Percentiles rank a stretch among this genome's conserved stretches.
These are phyloP conservation scores for Friedmanniomyces simplex DNA, from an alignment of 495 filamentous ascomycete genomes.

Conservation along the genomic window DNA sequence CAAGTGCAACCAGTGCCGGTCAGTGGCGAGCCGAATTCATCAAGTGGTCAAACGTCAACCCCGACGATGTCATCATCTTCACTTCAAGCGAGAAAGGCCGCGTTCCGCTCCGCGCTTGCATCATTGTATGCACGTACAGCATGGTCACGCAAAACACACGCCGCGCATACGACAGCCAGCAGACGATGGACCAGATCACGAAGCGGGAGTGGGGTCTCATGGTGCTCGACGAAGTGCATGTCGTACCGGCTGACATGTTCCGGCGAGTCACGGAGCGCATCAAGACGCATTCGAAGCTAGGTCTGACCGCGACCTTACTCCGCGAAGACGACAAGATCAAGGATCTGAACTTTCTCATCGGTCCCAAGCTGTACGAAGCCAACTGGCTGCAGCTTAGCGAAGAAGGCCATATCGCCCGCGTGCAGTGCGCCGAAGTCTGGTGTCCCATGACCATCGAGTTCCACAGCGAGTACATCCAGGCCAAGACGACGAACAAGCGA, in stretches of 20 bases:
- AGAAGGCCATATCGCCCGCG: constrained; percentile 92
- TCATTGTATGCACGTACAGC: constrained; percentile 94
- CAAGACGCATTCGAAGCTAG: constrained; percentile 92
- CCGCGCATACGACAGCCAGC: constrained; percentile 82
- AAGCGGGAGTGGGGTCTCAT: constrained; percentile 95
- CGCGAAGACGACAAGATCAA: constrained; percentile 97
- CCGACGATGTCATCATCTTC: constrained; percentile 86
- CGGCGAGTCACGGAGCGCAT: constrained; percentile 83
- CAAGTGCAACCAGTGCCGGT: constrained; percentile 92
- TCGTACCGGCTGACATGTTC: constrained; percentile 94
- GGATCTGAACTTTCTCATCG: constrained; percentile 95
- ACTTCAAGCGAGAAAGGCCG: constrained; percentile 88
- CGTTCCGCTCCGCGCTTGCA: constrained; percentile 80
- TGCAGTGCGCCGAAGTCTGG: constrained; percentile 98
- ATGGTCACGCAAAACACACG: constrained; percentile 89
- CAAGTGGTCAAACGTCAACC: constrained; percentile 96
- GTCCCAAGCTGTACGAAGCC: constrained; percentile 93
- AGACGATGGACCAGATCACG: constrained; percentile 95
- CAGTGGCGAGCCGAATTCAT: constrained; percentile 95
- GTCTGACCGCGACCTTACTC: constrained; percentile 85
- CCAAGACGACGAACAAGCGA: constrained; percentile 54
- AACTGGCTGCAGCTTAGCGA: constrained; percentile 99
- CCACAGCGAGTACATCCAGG: constrained; percentile 82
- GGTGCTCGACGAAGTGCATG: constrained; percentile 97
- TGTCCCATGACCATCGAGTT: constrained; percentile 99